Conservation (phyloP, 805 yeast genomes). For the Ogataea chonburiensis region DNA sequence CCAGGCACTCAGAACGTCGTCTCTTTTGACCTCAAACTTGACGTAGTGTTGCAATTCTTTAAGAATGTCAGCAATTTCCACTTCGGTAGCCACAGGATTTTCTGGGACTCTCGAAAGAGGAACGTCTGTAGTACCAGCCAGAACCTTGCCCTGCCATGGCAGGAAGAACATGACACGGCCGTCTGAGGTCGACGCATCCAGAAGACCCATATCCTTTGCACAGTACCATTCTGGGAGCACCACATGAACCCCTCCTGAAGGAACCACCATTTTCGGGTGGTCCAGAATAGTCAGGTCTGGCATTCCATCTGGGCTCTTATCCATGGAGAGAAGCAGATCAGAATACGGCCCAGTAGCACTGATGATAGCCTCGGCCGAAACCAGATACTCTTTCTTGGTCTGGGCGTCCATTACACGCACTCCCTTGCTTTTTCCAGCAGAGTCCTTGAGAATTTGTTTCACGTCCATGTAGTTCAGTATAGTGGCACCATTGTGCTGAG, state of each 20-base stretch:
- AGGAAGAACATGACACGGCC: slow-evolving; percentile 96
- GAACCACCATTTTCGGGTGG: slow-evolving; percentile 80
- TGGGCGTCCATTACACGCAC: slow-evolving; percentile 72
- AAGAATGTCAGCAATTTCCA: slow-evolving; percentile 83
- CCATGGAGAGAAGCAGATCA: slow-evolving; percentile 84
- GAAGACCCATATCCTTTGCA: slow-evolving; percentile 80
- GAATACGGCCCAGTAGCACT: slow-evolving; percentile 96
- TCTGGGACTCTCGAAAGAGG: slow-evolving; percentile 70
- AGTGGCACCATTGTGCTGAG: slow-evolving; percentile 84
- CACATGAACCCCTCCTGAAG: slow-evolving; percentile 91
- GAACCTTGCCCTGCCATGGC: slow-evolving; percentile 97
- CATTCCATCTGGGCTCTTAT: slow-evolving; percentile 62
- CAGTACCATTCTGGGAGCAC: slow-evolving; percentile 90
- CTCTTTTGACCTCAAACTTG: slow-evolving; percentile 83
- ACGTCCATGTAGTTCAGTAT: slow-evolving; percentile 86
- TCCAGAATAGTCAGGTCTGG: slow-evolving; percentile 39
- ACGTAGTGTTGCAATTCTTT: slow-evolving; percentile 87
- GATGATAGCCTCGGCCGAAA: slow-evolving; percentile 71
- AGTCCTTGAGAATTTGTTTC: slow-evolving; percentile 65
- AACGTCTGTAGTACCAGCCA: slow-evolving; percentile 96
- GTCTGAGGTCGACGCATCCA: slow-evolving; percentile 90
- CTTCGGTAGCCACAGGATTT: slow-evolving; percentile 82
- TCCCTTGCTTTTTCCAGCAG: slow-evolving; percentile 61
- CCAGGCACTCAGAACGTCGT: slow-evolving; percentile 94
- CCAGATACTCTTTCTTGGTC: slow-evolving; percentile 58